These are phyloP conservation scores for Dactylorhiza incarnata DNA, from an alignment of 106 monocot species.

Conservation along the genomic window DNA sequence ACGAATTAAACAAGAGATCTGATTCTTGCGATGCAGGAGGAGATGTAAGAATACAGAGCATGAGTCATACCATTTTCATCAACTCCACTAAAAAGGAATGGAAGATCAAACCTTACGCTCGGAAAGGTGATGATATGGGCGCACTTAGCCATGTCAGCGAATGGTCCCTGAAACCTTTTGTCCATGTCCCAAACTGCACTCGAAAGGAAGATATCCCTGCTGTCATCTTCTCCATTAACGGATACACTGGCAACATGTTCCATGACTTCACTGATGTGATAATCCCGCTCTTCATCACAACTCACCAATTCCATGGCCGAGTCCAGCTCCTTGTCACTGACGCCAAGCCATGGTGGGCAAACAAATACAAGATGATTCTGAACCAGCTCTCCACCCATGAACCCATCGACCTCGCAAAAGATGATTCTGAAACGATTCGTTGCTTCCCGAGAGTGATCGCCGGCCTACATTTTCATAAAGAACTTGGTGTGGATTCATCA, in stretches of 20 bases:
- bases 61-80: slow-evolving; percentile 10
- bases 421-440: slow-evolving; percentile 9
- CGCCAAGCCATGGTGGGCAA: slow-evolving; percentile 43
- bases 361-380: slow-evolving; percentile 34
- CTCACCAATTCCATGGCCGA: slow-evolving; percentile 29
- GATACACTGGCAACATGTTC: slow-evolving; percentile 66
- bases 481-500: slow-evolving; percentile 36
- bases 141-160: slow-evolving; percentile 21
- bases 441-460: slow-evolving; percentile 40
- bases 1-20: slow-evolving; percentile 16
- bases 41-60: slow-evolving; percentile 28
- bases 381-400: slow-evolving; percentile 44
- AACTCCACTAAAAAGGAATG: slow-evolving; percentile 8
- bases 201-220: slow-evolving; percentile 24
- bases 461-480: slow-evolving; percentile 52
- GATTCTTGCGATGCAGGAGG: slow-evolving; percentile 40
- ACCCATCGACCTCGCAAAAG: slow-evolving; percentile 22
- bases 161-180: slow-evolving; percentile 22
- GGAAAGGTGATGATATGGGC: slow-evolving; percentile 15
- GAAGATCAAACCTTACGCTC: slow-evolving; percentile 39
- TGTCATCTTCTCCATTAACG: slow-evolving; percentile 45
- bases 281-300: slow-evolving; percentile 44
- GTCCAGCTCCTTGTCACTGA: slow-evolving; percentile 50
- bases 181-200: slow-evolving; percentile 24
- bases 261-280: slow-evolving; percentile 73